phyloP scores from a whole-genome alignment of 257 asterid genomes.

The Rubia yunnanensis region DNA sequence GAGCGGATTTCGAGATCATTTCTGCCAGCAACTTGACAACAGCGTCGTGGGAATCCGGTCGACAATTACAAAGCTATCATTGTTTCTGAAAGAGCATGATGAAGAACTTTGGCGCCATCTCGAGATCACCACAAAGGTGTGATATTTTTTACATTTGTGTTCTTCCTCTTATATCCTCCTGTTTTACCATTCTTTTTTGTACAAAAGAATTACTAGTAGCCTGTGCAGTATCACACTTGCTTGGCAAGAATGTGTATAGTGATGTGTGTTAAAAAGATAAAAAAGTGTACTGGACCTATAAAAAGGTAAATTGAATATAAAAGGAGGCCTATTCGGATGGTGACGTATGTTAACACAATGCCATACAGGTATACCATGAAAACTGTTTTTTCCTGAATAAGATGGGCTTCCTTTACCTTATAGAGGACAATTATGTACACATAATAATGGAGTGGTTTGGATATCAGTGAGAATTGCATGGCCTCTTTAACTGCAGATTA shows the following conservation, averaged over 20 bases:
- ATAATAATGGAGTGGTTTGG: not conserved
- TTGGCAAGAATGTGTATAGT: not conserved
- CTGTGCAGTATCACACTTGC: not conserved
- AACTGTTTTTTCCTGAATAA: not conserved
- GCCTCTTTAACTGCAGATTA: not conserved
- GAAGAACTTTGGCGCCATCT: conserved; percentile 99
- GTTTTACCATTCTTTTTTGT: not conserved
- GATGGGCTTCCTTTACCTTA: not conserved
- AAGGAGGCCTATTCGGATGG: not conserved
- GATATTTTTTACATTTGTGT: not conserved
- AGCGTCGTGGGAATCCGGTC: conserved; percentile 95
- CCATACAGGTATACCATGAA: not conserved
- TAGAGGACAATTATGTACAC: not conserved
- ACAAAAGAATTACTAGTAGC: not conserved
- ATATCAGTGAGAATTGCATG: not conserved
- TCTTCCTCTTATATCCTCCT: not conserved
- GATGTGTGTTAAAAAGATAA: not conserved
- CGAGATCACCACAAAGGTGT: conserved; percentile 83
- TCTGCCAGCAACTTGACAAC: conserved; percentile 93
- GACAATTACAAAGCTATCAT: conserved; percentile 76
- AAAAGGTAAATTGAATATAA: no score
- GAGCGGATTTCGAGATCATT: conserved; percentile 90
- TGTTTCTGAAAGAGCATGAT: conserved; percentile 85
- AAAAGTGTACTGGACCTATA: not conserved
- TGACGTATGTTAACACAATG: not conserved